A percentile compares a stretch with the other conserved stretches of the same genome.
phyloP scores from a whole-genome alignment of 1,284 basidiomycete species.

The Microbotryomycetes sp. region DNA sequence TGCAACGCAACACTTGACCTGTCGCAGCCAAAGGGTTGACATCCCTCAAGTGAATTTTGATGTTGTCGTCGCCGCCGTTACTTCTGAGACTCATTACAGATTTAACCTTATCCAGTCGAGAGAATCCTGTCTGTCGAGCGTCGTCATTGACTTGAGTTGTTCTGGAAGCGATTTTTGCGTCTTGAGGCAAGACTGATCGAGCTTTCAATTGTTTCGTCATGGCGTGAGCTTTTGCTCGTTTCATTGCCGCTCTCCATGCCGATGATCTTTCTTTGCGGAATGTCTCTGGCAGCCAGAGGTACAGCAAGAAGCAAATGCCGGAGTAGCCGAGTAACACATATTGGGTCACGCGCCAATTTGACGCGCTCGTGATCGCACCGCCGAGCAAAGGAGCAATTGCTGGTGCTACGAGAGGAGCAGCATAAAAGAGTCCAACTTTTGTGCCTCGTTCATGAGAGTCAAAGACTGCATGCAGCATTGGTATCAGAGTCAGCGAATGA shows the following conservation, averaged over 20 bases:
- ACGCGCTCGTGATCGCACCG: slow-evolving; percentile 55
- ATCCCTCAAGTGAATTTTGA: slow-evolving; percentile 60
- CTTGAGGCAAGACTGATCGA: slow-evolving; percentile 12
- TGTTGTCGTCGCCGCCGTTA: slow-evolving; percentile 39
- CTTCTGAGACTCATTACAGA: slow-evolving; percentile 16
- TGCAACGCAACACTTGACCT: slow-evolving; percentile 47
- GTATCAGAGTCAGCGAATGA: background rate
- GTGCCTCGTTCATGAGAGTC: slow-evolving; percentile 69
- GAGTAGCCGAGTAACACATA: slow-evolving; percentile 62
- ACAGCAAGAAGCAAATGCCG: slow-evolving; percentile 13
- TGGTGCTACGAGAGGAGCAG: slow-evolving; percentile 49
- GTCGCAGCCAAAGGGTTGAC: slow-evolving; percentile 50
- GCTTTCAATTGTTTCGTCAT: slow-evolving; percentile 25
- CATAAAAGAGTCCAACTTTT: slow-evolving; percentile 71
- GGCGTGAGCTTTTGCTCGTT: slow-evolving; percentile 27
- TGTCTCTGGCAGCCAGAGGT: slow-evolving; percentile 54
- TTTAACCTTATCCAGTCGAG: slow-evolving; percentile 15
- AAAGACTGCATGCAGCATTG: slow-evolving; percentile 56
- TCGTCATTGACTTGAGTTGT: background rate
- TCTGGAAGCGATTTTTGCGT: background rate
- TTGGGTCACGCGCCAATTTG: slow-evolving; percentile 70
- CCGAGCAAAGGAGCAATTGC: slow-evolving; percentile 63
- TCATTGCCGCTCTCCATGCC: slow-evolving; percentile 46
- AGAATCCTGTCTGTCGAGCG: background rate
- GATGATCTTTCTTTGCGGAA: slow-evolving; percentile 72